phyloP scores from a whole-genome alignment of 495 filamentous ascomycete genomes.

The Penicillium bovifimosum region DNA sequence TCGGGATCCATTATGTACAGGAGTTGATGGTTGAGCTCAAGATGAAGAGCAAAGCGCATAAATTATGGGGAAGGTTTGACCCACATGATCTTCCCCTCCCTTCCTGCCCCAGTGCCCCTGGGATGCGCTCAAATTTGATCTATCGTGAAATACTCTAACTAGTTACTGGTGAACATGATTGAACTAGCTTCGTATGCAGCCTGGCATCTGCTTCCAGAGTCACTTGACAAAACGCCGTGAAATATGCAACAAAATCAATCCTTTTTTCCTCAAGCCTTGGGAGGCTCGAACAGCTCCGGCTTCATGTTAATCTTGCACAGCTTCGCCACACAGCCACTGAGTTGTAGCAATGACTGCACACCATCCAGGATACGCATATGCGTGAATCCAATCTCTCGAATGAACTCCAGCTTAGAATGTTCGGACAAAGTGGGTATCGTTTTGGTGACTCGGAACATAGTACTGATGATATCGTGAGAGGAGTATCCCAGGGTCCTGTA shows the following conservation, averaged over 20 bases:
- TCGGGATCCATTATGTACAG: not conserved
- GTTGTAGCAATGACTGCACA: constrained; percentile 87
- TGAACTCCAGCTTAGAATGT: constrained; percentile 91
- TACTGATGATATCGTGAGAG: constrained; percentile 94
- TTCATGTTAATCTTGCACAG: constrained; percentile 95
- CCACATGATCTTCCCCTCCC: not conserved
- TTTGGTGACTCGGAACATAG: constrained; percentile 98
- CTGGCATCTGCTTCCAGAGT: constrained; percentile 11
- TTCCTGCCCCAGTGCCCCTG: too few relatives aligned
- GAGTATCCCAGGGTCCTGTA: constrained; percentile 79
- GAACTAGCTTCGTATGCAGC: constrained; percentile 1
- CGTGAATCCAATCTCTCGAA: constrained; percentile 97
- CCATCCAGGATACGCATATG: constrained; percentile 98
- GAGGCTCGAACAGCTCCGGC: constrained; percentile 69
- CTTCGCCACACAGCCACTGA: constrained; percentile 85
- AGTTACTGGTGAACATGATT: too few relatives aligned
- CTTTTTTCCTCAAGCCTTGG: constrained; percentile 25
- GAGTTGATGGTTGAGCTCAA: not conserved
- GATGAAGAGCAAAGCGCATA: not conserved
- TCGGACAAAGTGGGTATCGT: constrained; percentile 84
- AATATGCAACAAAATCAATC: constrained; percentile 19
- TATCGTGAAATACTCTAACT: too few relatives aligned
- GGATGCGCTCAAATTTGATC: too few relatives aligned
- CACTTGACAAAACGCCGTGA: constrained; percentile 20
- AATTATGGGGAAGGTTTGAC: not conserved